Base-by-base conservation (phyloP, 2,329 filamentous ascomycete species). In the Arthrobotrys musiformis region DNA sequence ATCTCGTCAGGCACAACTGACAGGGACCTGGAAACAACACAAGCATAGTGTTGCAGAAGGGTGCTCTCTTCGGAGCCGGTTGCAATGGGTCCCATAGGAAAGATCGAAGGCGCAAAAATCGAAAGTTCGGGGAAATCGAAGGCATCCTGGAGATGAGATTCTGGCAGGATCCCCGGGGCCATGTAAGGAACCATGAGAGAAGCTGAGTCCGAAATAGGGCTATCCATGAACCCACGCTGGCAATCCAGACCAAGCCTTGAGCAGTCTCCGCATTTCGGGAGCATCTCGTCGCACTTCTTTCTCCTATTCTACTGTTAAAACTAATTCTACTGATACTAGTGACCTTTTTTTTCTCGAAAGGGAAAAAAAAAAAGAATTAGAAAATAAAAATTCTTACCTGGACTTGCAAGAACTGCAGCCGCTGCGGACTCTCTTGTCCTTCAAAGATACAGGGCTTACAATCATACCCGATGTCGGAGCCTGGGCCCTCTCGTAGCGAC, bases 1-100 rank as follows among this genome's bases (percentile, higher is more conserved):
- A 79, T 78, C 56, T 78, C 73, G 64, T 79, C 78, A 15, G 78
- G 78, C 6, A 79, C 78, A 17, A 79, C 78, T 13, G 73, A 78
- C 22, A 79, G 52, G 30, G 78, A 79, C 35, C 73, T 68, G n/a
- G 73, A 78, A 42, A 79, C 78, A 72, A 79, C 78, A 62, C 70
- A 74, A 15, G 78, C 70, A 46, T 79, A 79, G 44, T 79, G 78
- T 78, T 79, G 78, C 28, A 79, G 64, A 26, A 79, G 78, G 17
- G 60, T 78, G 48, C 62, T 78, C 58, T 78, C 75, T 35, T 69
- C 73, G 19, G 48, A n/a, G 33, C 67, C 73, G 17, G 62, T 60
- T 35, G 15, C 40, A 42, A 42, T 19, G n/a, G 40, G 40, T 8
- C 61, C 58, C 42, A 66, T 79, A 11, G 72, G 72, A 24, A 76